A percentile compares a stretch with the other conserved stretches of the same genome.
These are phyloP conservation scores for Pogostemon cablin DNA, from an alignment of 257 asterid genomes.

Conservation along the genomic window DNA sequence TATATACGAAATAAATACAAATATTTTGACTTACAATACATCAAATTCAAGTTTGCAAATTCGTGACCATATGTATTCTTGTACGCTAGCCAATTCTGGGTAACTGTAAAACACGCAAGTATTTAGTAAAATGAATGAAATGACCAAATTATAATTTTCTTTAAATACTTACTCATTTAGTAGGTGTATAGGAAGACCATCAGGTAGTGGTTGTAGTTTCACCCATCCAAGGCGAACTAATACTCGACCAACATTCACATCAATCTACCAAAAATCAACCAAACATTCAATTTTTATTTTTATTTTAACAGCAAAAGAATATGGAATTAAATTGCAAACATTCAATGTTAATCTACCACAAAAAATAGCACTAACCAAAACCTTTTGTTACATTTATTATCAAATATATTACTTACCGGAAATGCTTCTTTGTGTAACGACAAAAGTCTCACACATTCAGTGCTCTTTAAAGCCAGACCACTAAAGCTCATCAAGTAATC, in stretches of 20 bases:
- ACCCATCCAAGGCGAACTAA: slow-evolving; percentile 74
- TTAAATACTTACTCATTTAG: slow-evolving; percentile 46
- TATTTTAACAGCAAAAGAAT: too few relatives aligned
- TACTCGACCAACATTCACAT: slow-evolving; percentile 63
- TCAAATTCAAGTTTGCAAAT: slow-evolving; percentile 23
- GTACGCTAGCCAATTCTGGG: slow-evolving; percentile 52
- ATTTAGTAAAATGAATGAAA: not conserved
- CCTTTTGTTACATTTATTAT: too few relatives aligned
- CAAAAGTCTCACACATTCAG: slow-evolving; percentile 73
- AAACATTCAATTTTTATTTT: not conserved
- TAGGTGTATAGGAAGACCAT: slow-evolving; percentile 49
- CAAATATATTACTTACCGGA: slow-evolving; percentile 46
- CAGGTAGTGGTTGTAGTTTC: slow-evolving; percentile 60
- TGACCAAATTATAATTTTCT: not conserved
- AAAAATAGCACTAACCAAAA: too few relatives aligned
- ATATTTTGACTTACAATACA: slow-evolving; percentile 39
- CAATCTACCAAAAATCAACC: slow-evolving; percentile 48
- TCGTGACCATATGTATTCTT: slow-evolving; percentile 65
- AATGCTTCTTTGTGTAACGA: slow-evolving; percentile 60
- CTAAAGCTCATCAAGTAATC: slow-evolving; percentile 54
- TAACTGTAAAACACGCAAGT: slow-evolving; percentile 40
- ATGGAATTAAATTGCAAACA: too few relatives aligned
- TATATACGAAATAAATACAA: not conserved
- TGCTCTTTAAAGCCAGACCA: slow-evolving; percentile 74
- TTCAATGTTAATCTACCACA: too few relatives aligned